phyloP scores from a whole-genome alignment of 1,284 basidiomycete genomes.

The Microbotryum intermedium region DNA sequence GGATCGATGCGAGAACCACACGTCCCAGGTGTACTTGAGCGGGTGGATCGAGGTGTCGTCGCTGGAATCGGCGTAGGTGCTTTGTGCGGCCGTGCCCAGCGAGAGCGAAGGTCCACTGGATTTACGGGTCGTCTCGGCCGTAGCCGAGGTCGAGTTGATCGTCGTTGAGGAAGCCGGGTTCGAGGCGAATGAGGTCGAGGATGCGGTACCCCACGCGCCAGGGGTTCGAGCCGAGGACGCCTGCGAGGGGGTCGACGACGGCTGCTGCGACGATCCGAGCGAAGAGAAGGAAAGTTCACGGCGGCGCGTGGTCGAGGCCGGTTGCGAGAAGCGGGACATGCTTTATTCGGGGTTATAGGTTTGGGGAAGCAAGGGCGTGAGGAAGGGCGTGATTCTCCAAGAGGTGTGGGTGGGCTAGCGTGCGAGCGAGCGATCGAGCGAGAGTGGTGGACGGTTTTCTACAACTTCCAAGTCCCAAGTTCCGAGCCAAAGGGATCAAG shows the following conservation, averaged over 20 bases:
- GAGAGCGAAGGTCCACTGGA: constrained; percentile 18
- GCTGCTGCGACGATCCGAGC: constrained; percentile 10
- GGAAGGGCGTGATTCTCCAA: no score
- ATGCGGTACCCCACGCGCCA: constrained; percentile 2
- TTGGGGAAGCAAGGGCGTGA: no score
- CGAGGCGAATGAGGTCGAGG: not conserved
- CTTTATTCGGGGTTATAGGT: no score
- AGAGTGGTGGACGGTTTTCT: no score
- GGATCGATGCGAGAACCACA: constrained; percentile 23
- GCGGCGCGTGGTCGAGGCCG: constrained; percentile 4
- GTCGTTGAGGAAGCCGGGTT: not conserved
- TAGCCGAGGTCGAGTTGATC: not conserved
- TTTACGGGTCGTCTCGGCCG: constrained; percentile 1
- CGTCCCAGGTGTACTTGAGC: constrained; percentile 30
- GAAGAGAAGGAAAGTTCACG: constrained; percentile 11
- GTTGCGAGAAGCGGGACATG: no score
- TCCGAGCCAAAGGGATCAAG: no score
- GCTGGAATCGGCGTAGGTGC: not conserved
- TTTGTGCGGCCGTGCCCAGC: constrained; percentile 1
- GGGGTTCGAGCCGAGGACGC: not conserved
- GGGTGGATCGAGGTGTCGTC: constrained; percentile 16
- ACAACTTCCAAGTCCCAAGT: no score
- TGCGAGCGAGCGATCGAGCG: no score
- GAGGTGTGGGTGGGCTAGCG: no score
- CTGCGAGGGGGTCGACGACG: not conserved